Base-by-base conservation (phyloP, 306 rosid species). In the Senna siamea region DNA sequence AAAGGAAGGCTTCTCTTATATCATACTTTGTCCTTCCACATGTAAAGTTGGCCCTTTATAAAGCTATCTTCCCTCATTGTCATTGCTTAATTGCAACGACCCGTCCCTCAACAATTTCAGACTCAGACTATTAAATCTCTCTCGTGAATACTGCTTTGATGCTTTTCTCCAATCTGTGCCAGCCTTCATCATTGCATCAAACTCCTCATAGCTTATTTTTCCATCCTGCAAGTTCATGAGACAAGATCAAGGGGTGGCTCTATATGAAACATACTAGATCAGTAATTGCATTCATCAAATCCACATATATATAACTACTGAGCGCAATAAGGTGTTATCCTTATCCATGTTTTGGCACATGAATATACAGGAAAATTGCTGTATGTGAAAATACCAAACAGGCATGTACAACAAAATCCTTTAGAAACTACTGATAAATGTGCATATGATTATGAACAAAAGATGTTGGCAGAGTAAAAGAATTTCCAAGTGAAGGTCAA, bases 161-260 rank as follows among this genome's bases (percentile, higher is more conserved):
- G 96, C 99, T 82, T 92, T 94, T 78, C 99, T 87, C 99, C 99
- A 94, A 79, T 94, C 97, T 38, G 99, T 94, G 14, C 96, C 99
- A 0, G 97, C 92, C 88, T 92, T 94, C 99, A 94, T 94, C 99
- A 94, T 94, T 8, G 93, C 22, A 1, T 92, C 79, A 41, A 94
- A 94, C 61, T 94, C 99, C 26, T 90, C 96, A 4, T 83, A 92
- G 83, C 97, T 94, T 83, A 94, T 94, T 73, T 56, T 85, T 72
- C 93, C 99, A 65, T 94, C 97, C 99, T 94, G 87, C 81, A 83
- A 61, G 67, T 73, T 78, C 56, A 70, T 14, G 62, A 63, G 7
- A 41, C 53, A 64, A 20, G 22, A 62, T 78, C 70, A 82, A 60
- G 44, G 6, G 22, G 30, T 53, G 52, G 7, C 60, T 64, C 78